Evolutionary conservation across 2,329 filamentous ascomycete genomes (phyloP).

Genomic region (Periconia macrospinosa): DNA sequence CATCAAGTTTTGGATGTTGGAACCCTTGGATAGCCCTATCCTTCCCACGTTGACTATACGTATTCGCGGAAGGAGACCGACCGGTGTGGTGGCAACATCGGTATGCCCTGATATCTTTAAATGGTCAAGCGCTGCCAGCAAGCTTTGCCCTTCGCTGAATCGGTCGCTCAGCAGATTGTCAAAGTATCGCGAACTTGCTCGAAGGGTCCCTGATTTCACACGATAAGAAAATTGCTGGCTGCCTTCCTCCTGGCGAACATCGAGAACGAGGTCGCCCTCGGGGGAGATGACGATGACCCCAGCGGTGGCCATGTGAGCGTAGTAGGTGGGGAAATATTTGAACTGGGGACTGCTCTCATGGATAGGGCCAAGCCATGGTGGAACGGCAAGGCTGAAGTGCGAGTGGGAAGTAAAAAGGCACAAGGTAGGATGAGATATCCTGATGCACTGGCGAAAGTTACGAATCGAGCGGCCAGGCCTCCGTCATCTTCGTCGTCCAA

Average conservation of each 20-base stretch:
- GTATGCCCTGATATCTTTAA: constrained; percentile 52
- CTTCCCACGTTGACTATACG: constrained; percentile 69
- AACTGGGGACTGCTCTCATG: constrained; percentile 41
- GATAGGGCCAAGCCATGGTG: constrained; percentile 55
- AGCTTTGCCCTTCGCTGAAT: constrained; percentile 64
- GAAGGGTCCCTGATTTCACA: constrained; percentile 60
- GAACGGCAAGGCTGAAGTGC: background rate
- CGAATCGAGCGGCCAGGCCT: no score
- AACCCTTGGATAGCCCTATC: constrained; percentile 65
- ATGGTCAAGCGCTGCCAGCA: constrained; percentile 55
- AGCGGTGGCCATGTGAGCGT: constrained; percentile 7
- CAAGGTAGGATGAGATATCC: no score
- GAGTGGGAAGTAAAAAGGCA: background rate
- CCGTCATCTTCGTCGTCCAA: no score
- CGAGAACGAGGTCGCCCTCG: constrained; percentile 66
- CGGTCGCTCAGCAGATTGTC: constrained; percentile 65
- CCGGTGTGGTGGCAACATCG: constrained; percentile 53
- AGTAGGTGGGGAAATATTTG: background rate
- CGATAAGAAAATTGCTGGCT: constrained; percentile 61
- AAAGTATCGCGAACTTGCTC: constrained; percentile 70
- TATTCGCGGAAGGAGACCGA: constrained; percentile 63
- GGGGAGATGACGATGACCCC: constrained; percentile 56
- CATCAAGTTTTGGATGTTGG: constrained; percentile 64
- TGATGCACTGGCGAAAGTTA: no score
- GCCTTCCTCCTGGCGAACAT: constrained; percentile 66